These are phyloP conservation scores for Apiotrichum montevideense DNA, from an alignment of 1,284 basidiomycete species.

Conservation along the genomic window DNA sequence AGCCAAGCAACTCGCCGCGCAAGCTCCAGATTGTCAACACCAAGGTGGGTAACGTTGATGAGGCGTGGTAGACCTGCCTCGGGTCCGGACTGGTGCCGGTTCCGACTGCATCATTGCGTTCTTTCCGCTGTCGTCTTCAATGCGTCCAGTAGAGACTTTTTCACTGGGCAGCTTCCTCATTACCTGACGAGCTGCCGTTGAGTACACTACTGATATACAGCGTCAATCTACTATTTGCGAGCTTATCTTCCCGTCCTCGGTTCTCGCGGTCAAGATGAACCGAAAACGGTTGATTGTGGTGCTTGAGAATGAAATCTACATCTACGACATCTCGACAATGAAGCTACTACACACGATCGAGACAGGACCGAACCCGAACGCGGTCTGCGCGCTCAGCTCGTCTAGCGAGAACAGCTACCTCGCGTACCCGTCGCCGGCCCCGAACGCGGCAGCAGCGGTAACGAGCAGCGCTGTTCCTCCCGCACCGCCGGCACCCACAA, in stretches of 20 bases:
- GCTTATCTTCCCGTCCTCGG: slow-evolving; percentile 90
- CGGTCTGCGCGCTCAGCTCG: slow-evolving; percentile 89
- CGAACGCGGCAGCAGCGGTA: slow-evolving; percentile 56
- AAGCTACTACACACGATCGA: slow-evolving; percentile 95
- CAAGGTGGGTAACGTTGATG: slow-evolving; percentile 56
- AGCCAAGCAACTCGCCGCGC: slow-evolving; percentile 76
- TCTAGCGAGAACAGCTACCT: slow-evolving; percentile 94
- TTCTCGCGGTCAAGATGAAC: slow-evolving; percentile 94
- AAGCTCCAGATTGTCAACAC: slow-evolving; percentile 98
- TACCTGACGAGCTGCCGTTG: no score
- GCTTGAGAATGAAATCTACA: slow-evolving; percentile 92
- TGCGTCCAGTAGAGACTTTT: no score
- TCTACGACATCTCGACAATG: slow-evolving; percentile 99
- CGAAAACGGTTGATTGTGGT: slow-evolving; percentile 93
- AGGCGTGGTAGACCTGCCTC: no score
- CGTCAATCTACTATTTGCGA: slow-evolving; percentile 99
- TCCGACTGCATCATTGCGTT: no score
- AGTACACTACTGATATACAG: slow-evolving; percentile 47
- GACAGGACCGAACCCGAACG: slow-evolving; percentile 90
- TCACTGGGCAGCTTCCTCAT: no score
- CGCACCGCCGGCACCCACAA: slow-evolving; percentile 49
- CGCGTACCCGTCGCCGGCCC: slow-evolving; percentile 90
- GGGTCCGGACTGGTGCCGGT: no score
- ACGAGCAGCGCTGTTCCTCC: slow-evolving; percentile 37
- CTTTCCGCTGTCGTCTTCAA: no score